These are phyloP conservation scores for Corylus americana DNA, from an alignment of 306 rosid species.

Conservation along the genomic window DNA sequence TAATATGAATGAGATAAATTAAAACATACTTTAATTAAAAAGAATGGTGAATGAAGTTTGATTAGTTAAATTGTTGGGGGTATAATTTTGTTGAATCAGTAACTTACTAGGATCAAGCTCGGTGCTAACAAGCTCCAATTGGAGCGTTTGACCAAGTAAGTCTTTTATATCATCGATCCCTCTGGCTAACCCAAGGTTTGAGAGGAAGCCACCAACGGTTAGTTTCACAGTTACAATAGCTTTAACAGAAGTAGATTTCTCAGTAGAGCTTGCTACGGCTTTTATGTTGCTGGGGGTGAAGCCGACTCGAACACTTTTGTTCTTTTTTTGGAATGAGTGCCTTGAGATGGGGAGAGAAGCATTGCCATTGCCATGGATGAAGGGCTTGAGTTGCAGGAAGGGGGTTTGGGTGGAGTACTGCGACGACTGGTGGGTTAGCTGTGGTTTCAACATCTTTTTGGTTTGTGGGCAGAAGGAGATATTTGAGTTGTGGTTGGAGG, in stretches of 20 bases:
- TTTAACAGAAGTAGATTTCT: slow-evolving; percentile 16
- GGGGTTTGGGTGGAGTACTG: slow-evolving; percentile 11
- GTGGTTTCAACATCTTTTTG: slow-evolving; percentile 33
- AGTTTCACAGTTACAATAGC: slow-evolving; percentile 36
- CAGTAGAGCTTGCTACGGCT: background rate
- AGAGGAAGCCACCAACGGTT: slow-evolving; percentile 39
- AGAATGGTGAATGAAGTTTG: no score
- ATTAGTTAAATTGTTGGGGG: background rate
- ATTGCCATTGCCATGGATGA: background rate
- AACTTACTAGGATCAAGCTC: slow-evolving; percentile 46
- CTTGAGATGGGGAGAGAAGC: slow-evolving; percentile 17
- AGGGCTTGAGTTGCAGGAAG: slow-evolving; percentile 15
- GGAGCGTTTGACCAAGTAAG: slow-evolving; percentile 63
- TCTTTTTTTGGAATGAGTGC: background rate
- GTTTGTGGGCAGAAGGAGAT: background rate
- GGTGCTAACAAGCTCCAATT: slow-evolving; percentile 57
- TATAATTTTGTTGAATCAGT: background rate
- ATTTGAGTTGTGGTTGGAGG: background rate
- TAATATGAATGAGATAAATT: no score
- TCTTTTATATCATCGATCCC: slow-evolving; percentile 59
- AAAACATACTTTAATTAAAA: no score
- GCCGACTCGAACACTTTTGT: background rate
- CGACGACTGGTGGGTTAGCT: slow-evolving; percentile 12
- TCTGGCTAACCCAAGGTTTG: slow-evolving; percentile 41
- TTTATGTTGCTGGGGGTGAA: slow-evolving; percentile 12